These are phyloP conservation scores for Pestalotiopsis sp. DNA, from an alignment of 2,329 filamentous ascomycete genomes.

Conservation along the genomic window DNA sequence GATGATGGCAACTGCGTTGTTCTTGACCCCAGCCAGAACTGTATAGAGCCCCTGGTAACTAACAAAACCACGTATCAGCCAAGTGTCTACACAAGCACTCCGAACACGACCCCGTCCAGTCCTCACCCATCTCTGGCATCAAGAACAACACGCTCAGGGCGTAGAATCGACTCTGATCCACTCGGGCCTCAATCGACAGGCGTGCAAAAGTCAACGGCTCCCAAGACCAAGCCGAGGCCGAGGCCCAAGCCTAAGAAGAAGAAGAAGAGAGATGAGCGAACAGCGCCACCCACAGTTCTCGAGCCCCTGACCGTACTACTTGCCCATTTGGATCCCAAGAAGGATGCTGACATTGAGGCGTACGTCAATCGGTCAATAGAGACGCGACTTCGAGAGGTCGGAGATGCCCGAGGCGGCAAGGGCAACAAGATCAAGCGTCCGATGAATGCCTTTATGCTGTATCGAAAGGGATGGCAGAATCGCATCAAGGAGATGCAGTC, in stretches of 20 bases:
- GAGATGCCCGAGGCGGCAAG: slow-evolving; percentile 55
- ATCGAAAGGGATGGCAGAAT: slow-evolving; percentile 89
- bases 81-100: slow-evolving; percentile 42
- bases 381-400: slow-evolving; percentile 66
- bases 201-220: slow-evolving; percentile 35
- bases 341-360: slow-evolving; percentile 73
- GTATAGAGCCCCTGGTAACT: not conserved
- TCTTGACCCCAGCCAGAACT: not conserved
- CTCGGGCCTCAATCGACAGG: slow-evolving; percentile 29
- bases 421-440: slow-evolving; percentile 80
- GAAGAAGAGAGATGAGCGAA: slow-evolving; percentile 40
- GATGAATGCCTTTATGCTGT: slow-evolving; percentile 98
- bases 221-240: slow-evolving; percentile 40
- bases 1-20: not conserved
- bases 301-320: slow-evolving; percentile 72
- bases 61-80: not conserved
- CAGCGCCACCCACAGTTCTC: slow-evolving; percentile 51
- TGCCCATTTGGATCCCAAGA: slow-evolving; percentile 58
- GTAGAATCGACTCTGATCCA: slow-evolving; percentile 27
- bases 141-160: slow-evolving; percentile 36
- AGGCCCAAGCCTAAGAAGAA: slow-evolving; percentile 30
- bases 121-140: slow-evolving; percentile 31
- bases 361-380: slow-evolving; percentile 75
- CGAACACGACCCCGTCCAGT: slow-evolving; percentile 52
- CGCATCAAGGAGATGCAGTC: slow-evolving; percentile 78